A percentile compares a stretch with the other conserved stretches of the same genome.
Conservation (phyloP, 805 yeast genomes). For the Hanseniaspora meyeri region DNA sequence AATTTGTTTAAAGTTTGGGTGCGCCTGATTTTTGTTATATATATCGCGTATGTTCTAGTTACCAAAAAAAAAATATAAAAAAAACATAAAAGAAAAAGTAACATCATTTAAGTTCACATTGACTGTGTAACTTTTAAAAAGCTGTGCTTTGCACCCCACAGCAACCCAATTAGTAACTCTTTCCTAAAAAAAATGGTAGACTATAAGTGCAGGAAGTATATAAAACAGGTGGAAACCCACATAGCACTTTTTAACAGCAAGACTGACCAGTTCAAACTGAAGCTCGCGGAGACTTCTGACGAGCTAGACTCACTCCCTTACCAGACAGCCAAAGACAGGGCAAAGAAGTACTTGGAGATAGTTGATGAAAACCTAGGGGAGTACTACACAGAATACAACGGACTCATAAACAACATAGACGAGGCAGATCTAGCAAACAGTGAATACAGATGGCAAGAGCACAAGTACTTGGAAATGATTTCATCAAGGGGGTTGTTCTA, state of each 20-base stretch:
- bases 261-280: neutral
- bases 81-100: too few relatives aligned
- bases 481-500: neutral
- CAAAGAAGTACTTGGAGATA: neutral
- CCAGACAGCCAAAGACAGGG: neutral
- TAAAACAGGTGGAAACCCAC: neutral
- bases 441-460: neutral
- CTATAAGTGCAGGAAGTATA: neutral
- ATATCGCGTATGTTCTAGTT: too few relatives aligned
- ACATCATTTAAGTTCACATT: neutral
- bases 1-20: too few relatives aligned
- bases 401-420: neutral
- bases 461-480: conserved; percentile 3
- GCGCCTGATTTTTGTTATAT: too few relatives aligned
- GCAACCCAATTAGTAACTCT: neutral
- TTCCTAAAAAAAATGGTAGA: neutral
- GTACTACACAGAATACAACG: neutral
- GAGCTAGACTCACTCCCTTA: neutral
- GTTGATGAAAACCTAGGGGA: neutral
- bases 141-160: neutral
- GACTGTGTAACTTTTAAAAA: neutral
- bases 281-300: neutral
- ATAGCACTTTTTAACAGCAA: neutral
- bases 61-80: too few relatives aligned
- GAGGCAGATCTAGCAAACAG: neutral